Evolutionary conservation across 306 rosid species (phyloP).

Genomic region (Medicago truncatula): DNA sequence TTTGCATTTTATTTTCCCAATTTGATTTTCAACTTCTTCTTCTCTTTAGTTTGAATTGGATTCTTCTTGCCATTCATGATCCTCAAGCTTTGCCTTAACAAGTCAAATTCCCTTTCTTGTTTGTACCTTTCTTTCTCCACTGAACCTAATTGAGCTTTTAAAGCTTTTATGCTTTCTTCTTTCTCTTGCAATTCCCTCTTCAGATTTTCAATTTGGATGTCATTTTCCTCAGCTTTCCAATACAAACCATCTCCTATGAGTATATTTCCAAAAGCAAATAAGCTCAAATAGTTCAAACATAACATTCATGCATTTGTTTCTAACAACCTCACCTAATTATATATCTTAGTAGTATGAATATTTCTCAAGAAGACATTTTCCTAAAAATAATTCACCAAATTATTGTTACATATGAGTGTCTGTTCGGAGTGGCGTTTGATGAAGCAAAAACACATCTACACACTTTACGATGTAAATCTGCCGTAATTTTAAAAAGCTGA

Average conservation of each 20-base stretch:
- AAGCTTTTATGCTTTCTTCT: slow-evolving; percentile 61
- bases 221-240: slow-evolving; percentile 81
- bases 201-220: slow-evolving; percentile 63
- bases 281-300: slow-evolving; percentile 4
- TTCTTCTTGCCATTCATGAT: slow-evolving; percentile 72
- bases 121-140: slow-evolving; percentile 65
- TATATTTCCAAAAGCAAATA: slow-evolving; percentile 8
- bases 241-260: slow-evolving; percentile 64
- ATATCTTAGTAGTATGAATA: not conserved
- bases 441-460: too few species aligned
- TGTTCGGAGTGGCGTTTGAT: too few species aligned
- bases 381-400: not conserved
- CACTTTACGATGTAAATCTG: too few species aligned
- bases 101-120: slow-evolving; percentile 78
- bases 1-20: slow-evolving; percentile 42
- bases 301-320: not conserved
- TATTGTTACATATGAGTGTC: slow-evolving; percentile 5
- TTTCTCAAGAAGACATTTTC: too few species aligned
- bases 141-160: slow-evolving; percentile 54
- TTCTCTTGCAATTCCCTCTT: slow-evolving; percentile 62
- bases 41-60: slow-evolving; percentile 47
- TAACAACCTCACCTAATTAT: not conserved
- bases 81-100: slow-evolving; percentile 87
- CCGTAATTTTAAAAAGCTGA: too few species aligned
- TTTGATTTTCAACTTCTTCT: slow-evolving; percentile 46